Conservation (phyloP, 2,329 filamentous ascomycete species). For the Thelonectria blattea region DNA sequence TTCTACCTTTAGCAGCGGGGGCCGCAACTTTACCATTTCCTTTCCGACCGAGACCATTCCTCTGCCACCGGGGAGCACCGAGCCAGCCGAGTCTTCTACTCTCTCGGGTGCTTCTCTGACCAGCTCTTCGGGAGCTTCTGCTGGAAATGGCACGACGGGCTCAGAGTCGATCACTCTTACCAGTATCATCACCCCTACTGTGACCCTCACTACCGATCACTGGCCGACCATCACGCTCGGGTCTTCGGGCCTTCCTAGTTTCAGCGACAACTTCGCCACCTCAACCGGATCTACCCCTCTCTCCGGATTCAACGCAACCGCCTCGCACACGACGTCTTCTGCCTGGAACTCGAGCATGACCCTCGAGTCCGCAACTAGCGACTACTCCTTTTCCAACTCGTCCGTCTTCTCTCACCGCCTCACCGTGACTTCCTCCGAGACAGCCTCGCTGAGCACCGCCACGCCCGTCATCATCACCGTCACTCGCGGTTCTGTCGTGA, state of each 20-base stretch:
- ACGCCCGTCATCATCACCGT: slow-evolving; percentile 20
- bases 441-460: background rate
- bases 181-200: background rate
- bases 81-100: background rate
- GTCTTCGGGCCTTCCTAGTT: background rate
- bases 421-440: slow-evolving; percentile 13
- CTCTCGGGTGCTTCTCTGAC: background rate
- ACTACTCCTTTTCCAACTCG: background rate
- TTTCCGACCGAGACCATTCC: background rate
- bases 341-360: background rate
- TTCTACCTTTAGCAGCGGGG: background rate
- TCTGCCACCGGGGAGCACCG: background rate
- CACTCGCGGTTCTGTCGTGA: slow-evolving; percentile 24
- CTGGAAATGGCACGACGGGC: background rate
- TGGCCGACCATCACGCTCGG: background rate
- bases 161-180: background rate
- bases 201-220: background rate
- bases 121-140: background rate
- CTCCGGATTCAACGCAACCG: background rate
- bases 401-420: background rate
- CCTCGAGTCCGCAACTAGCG: background rate
- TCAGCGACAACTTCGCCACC: background rate
- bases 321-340: background rate
- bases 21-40: background rate
- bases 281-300: too few species aligned